Evolutionary conservation across 352 stramenopile genomes (phyloP).

Genomic region (Aphanomyces cochlioides): DNA sequence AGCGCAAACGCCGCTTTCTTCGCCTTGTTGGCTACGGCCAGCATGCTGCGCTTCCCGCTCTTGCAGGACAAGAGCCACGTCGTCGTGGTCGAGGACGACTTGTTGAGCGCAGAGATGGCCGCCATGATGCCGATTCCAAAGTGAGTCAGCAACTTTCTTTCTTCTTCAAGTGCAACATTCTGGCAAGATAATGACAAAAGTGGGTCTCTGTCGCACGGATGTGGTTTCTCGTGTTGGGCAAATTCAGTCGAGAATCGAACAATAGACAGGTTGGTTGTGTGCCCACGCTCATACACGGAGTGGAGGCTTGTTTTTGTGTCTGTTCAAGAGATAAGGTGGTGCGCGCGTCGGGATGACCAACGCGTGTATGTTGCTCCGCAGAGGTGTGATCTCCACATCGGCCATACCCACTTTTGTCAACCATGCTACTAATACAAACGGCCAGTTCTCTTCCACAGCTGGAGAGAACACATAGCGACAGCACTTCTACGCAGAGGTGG

Average conservation of each 20-base stretch:
- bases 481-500: no score
- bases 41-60: background rate
- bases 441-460: no score
- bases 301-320: no score
- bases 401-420: background rate
- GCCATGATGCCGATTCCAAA: constrained; percentile 5
- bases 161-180: constrained; percentile 8
- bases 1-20: constrained; percentile 17
- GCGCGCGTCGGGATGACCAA: no score
- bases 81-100: constrained; percentile 6
- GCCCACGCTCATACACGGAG: no score
- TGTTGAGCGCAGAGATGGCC: constrained; percentile 13
- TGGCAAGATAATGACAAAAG: constrained; percentile 11
- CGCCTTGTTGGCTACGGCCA: background rate
- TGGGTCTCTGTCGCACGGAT: background rate
- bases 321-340: no score
- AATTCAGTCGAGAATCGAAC: no score
- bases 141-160: background rate
- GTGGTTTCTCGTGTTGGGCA: no score
- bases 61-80: constrained; percentile 15
- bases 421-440: no score
- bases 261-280: no score
- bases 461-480: no score
- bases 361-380: background rate
- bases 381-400: background rate